Evolutionary conservation across 2,329 filamentous ascomycete genomes (phyloP).

Genomic region (Pseudogymnoascus sp.): DNA sequence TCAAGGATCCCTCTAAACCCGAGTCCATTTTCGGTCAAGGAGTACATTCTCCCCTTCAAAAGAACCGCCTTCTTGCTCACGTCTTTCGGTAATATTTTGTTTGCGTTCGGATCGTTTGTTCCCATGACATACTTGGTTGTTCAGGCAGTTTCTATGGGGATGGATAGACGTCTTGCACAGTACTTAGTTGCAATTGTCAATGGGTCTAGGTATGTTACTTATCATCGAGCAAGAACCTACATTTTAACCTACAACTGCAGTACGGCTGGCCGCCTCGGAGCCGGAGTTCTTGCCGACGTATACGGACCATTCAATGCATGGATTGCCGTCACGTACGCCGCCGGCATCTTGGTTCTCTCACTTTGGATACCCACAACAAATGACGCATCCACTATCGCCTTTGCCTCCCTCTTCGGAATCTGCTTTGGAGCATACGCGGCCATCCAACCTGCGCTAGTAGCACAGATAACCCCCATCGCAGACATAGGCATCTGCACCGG

Average conservation of each 20-base stretch:
- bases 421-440: slow-evolving; percentile 57
- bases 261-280: slow-evolving; percentile 46
- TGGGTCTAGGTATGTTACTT: slow-evolving; percentile 31
- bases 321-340: slow-evolving; percentile 27
- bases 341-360: slow-evolving; percentile 38
- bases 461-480: slow-evolving; percentile 60
- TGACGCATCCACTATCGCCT: slow-evolving; percentile 52
- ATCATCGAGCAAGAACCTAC: neutral
- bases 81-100: slow-evolving; percentile 34
- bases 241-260: slow-evolving; percentile 21
- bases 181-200: slow-evolving; percentile 50
- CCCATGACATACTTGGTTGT: slow-evolving; percentile 41
- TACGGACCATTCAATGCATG: slow-evolving; percentile 43
- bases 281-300: slow-evolving; percentile 44
- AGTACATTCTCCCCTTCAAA: slow-evolving; percentile 30
- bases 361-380: slow-evolving; percentile 44
- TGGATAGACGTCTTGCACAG: slow-evolving; percentile 38
- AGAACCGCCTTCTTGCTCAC: slow-evolving; percentile 32
- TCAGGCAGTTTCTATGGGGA: slow-evolving; percentile 39
- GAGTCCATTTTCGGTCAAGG: slow-evolving; percentile 26
- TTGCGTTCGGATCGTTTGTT: slow-evolving; percentile 44
- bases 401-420: slow-evolving; percentile 59
- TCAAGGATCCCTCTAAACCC: slow-evolving; percentile 38
- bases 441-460: slow-evolving; percentile 54
- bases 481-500: slow-evolving; percentile 63